Evolutionary conservation across 345 rosid species (phyloP).

Genomic region (Trapa bicornis): DNA sequence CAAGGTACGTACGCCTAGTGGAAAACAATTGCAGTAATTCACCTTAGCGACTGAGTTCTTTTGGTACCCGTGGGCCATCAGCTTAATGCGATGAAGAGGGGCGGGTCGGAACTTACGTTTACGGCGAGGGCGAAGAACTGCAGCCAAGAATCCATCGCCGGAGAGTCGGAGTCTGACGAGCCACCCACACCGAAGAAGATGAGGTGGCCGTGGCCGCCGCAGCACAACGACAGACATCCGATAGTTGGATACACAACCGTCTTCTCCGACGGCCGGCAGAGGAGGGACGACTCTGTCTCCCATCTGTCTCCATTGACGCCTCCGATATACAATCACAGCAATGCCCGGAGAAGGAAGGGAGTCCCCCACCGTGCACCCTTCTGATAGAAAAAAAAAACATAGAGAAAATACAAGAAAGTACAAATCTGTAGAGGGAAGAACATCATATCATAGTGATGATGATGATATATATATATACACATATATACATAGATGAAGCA

Average conservation of each 20-base stretch:
- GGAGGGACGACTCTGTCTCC: constrained; percentile 14
- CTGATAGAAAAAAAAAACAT: background rate
- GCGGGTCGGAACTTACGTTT: constrained; percentile 53
- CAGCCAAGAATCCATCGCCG: constrained; percentile 22
- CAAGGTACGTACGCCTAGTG: constrained; percentile 27
- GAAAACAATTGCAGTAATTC: too few species aligned
- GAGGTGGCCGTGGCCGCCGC: constrained; percentile 30
- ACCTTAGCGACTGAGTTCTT: too few species aligned
- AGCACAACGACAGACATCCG: constrained; percentile 27
- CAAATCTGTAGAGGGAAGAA: too few species aligned
- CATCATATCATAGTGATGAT: too few species aligned
- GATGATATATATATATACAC: too few species aligned
- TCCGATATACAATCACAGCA: constrained; percentile 28
- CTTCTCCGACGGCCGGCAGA: constrained; percentile 22
- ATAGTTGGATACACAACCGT: constrained; percentile 40
- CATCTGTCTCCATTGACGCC: constrained; percentile 29
- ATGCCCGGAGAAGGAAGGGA: constrained; percentile 41
- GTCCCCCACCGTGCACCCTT: constrained; percentile 33
- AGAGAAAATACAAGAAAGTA: too few species aligned
- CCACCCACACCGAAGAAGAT: constrained; percentile 66
- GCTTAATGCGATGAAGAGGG: constrained; percentile 71
- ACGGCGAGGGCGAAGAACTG: constrained; percentile 33
- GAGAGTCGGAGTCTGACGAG: constrained; percentile 59
- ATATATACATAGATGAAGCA: too few species aligned
- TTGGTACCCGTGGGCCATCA: constrained; percentile 9